Base-by-base conservation (phyloP, 768 basidiomycete genomes). In the Coprinopsis sp. region DNA sequence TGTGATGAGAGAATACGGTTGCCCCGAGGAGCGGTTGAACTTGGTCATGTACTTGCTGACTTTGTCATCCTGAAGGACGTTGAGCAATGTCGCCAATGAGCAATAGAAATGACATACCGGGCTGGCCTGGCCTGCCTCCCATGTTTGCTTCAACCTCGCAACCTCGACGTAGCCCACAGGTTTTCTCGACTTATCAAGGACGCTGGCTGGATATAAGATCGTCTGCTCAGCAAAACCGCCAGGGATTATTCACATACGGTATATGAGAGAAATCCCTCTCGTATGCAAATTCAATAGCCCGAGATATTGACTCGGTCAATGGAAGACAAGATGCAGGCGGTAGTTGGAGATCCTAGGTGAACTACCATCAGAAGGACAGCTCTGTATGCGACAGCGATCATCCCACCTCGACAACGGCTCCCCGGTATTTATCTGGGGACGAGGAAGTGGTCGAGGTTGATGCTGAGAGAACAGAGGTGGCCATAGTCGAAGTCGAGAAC, bases 181-280 rank as follows among this genome's bases (percentile, higher is more conserved):
- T 57, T 77, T 78, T 37, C 88, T 77, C 23, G 77, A 71, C 44
- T 70, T 72, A 56, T 87, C 82, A 23, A 96, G 73, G 0, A 95
- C 87, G 2, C 91, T 95, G 37, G 33, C 8, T 25, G n/a, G 31
- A 11, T 11, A 37, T 16, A 33, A 29, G 13, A 29, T n/a, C n/a
- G n/a, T n/a, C n/a, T 23, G 38, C 33, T 33, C 25, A 30, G 36
- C 6, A 10, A 8, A 25, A 5, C 19, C 13, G 18, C 12, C n/a
- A n/a, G n/a, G n/a, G n/a, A 18, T 11, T 23, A 33, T 24, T 13
- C 30, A 56, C 68, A 37, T 43, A 94, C 93, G 93, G 93, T 51
- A 95, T 84, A 56, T 94, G 84, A 14, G 91, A 91, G 66, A 94
- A 96, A 61, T 96, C 93, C 27, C 91, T 81, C 54, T 96, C 93